Base-by-base conservation (phyloP, 1,284 basidiomycete genomes). In the Microstroma glucosiphilum region DNA sequence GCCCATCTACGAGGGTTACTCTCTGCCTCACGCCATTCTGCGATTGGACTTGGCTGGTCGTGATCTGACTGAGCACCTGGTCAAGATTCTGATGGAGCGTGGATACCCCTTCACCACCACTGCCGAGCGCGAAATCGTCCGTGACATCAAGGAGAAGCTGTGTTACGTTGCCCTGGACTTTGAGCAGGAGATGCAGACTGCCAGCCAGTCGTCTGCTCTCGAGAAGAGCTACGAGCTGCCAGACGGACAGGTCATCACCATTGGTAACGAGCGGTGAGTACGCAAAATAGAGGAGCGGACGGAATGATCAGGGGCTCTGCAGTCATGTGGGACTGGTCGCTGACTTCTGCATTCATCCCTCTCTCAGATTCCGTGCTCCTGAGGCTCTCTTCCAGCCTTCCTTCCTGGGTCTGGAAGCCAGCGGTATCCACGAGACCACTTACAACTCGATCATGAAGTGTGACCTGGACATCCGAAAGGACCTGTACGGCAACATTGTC, bases 141-240 rank as follows among this genome's bases (percentile, higher is more conserved):
- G 92, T 77, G 92, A 96, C 82, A 93, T 96, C 85, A 96, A 96
- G 86, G 92, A 96, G 86, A 94, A 93, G 85, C 87, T 96, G 58
- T 94, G 92, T 84, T 96, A 96, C 82, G 91, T 96, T 76, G 92
- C 92, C 46, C 87, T 94, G 73, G 92, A 96, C 84, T 96, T 94
- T 79, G 91, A 94, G 82, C 89, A 96, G 83, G 92, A 96, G 83
- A 85, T 96, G 75, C 89, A 91, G 83, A 92, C 89, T 51, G 91
- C 92, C 53, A 88, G 90, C 68, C 89, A 92, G 81, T 92, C 90
- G 30, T 92, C 90, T 62, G 88, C 90, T 56, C 83, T 94, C 63
- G 92, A 94, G 84, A 96, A 94, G 87, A 89, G 86, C 80, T 96
- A 96, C 83, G 92, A 96, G 82, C 85, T 96, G 71, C 92, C 92